Base-by-base conservation (phyloP, 2,329 filamentous ascomycete species). In the Diaporthe nobilis region DNA sequence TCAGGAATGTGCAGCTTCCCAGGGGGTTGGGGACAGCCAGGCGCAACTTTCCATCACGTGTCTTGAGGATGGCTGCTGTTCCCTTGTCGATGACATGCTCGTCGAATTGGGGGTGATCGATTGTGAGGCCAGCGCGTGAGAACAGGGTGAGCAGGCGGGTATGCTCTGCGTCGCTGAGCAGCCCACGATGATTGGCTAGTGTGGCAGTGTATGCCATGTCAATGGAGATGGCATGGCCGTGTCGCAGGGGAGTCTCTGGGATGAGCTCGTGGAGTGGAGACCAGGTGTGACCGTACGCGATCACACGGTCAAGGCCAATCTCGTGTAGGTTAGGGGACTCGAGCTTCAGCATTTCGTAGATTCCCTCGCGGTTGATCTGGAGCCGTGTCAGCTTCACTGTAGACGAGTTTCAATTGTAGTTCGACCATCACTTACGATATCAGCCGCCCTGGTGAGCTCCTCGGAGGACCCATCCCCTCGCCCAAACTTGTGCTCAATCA, bases 171-270 rank as follows among this genome's bases (percentile, higher is more conserved):
- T 90, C 85, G 31, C 86, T 88, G 13, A 94, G 86, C 0, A 93
- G 85, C 5, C 91, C 90, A n/a, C 91, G 89, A 76, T 87, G 83
- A 80, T 92, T 89, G 25, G 92, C 91, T 5, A 94, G 86, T 0
- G 93, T 94, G 0, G 92, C 92, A 0, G 92, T 93, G 84, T 92
- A 94, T 0, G 92, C 93, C 93, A 94, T 94, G 81, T 94, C 93
- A 77, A 94, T 93, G 3, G 91, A 93, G 79, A 94, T 94, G 78
- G 93, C 93, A 80, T 94, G 93, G 4, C 93, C 93, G 81, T 94
- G 93, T 57, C 92, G 90, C 58, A 94, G 88, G 0, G 92, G 92
- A 0, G 91, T 91, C 70, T 92, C 89, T 0, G 93, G 92, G 0
- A 93, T 87, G 13, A 95, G 88, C 83, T 94, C 93, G 80, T 94